Percentiles rank a stretch among this genome's conserved stretches.
phyloP scores from a whole-genome alignment of 1,139 yeast genomes.

The Saccharomyces hybrid region DNA sequence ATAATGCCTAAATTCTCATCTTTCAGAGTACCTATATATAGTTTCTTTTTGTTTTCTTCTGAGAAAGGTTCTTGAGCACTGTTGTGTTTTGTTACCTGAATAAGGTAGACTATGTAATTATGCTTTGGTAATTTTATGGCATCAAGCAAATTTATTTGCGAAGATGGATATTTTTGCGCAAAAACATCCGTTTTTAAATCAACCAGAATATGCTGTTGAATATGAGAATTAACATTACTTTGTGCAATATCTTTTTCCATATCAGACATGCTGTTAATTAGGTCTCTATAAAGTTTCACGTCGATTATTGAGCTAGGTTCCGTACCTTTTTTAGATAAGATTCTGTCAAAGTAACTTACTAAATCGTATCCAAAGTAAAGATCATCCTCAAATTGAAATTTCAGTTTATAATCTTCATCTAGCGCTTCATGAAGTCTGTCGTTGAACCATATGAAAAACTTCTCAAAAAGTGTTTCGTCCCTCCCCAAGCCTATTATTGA shows the following conservation, averaged over 20 bases:
- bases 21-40: background rate
- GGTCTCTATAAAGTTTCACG: background rate
- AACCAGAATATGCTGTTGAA: background rate
- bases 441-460: constrained; percentile 20
- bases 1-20: background rate
- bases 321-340: constrained; percentile 1
- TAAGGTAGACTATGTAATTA: background rate
- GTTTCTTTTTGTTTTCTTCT: background rate
- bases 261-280: background rate
- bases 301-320: background rate
- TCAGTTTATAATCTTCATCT: constrained; percentile 19
- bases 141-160: background rate
- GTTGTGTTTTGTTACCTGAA: background rate
- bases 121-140: background rate
- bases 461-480: constrained; percentile 7
- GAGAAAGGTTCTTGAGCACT: background rate
- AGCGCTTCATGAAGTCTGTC: constrained; percentile 16
- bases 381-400: constrained; percentile 7
- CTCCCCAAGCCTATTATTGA: constrained; percentile 4
- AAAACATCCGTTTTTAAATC: background rate
- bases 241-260: background rate
- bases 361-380: constrained; percentile 9
- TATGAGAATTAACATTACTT: background rate
- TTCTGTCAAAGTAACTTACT: constrained; percentile 6
- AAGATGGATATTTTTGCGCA: background rate